phyloP scores from a whole-genome alignment of 1,284 basidiomycete species.

The Marasmius tenuissimus region DNA sequence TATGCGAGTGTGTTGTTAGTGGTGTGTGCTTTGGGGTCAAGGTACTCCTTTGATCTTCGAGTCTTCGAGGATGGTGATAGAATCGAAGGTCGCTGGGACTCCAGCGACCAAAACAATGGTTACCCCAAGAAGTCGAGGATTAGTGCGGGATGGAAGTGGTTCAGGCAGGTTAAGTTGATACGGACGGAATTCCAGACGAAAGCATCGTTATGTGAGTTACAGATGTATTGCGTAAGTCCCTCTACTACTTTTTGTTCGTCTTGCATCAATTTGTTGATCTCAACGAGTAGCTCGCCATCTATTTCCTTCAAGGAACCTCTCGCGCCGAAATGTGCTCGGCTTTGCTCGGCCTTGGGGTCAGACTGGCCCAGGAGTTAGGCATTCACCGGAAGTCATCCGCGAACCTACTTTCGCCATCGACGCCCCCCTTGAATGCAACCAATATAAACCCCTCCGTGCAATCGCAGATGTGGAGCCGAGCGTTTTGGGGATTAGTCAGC shows the following conservation, averaged over 20 bases:
- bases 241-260: not conserved
- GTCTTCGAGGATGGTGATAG: too few species aligned
- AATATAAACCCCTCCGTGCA: not conserved
- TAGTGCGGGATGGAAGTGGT: slow-evolving; percentile 39
- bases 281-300: slow-evolving; percentile 4
- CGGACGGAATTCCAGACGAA: slow-evolving; percentile 37
- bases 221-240: slow-evolving; percentile 28
- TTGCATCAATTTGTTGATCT: not conserved
- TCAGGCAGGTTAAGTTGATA: slow-evolving; percentile 36
- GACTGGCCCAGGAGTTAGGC: slow-evolving; percentile 38
- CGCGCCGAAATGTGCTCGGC: slow-evolving; percentile 43
- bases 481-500: slow-evolving; percentile 5
- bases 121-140: not conserved
- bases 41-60: too few species aligned
- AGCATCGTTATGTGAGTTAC: slow-evolving; percentile 44
- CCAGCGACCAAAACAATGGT: too few species aligned
- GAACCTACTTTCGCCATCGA: too few species aligned
- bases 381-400: slow-evolving; percentile 17
- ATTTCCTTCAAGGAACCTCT: not conserved
- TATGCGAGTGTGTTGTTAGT: too few species aligned
- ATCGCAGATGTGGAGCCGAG: slow-evolving; percentile 7
- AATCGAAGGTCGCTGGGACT: too few species aligned
- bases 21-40: too few species aligned
- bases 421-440: not conserved
- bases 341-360: slow-evolving; percentile 41